Evolutionary conservation across 352 stramenopile species (phyloP).

Genomic region (Phytophthora cryptogea): DNA sequence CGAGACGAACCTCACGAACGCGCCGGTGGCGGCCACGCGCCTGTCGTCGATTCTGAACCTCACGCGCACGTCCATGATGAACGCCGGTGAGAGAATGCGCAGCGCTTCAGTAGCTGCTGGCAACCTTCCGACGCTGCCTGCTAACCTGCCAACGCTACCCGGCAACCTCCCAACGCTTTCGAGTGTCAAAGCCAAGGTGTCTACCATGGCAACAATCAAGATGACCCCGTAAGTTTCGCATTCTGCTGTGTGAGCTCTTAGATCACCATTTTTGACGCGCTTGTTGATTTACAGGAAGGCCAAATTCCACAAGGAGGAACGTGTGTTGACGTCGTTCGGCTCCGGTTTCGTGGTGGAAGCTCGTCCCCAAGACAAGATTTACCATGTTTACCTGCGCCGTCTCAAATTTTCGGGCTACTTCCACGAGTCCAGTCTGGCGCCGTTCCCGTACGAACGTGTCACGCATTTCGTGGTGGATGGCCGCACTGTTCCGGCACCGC

Average conservation of each 20-base stretch:
- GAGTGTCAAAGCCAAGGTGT: conserved; percentile 69
- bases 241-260: neutral
- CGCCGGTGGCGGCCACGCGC: conserved; percentile 35
- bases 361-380: conserved; percentile 69
- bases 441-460: conserved; percentile 85
- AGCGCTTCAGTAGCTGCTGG: conserved; percentile 62
- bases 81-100: conserved; percentile 58
- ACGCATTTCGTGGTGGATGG: conserved; percentile 87
- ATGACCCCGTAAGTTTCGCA: conserved; percentile 55
- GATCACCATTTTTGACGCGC: neutral
- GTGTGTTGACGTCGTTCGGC: conserved; percentile 75
- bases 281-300: conserved; percentile 41
- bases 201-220: conserved; percentile 73
- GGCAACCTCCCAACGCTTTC: conserved; percentile 67
- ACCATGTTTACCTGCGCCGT: conserved; percentile 78
- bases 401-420: conserved; percentile 76
- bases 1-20: conserved; percentile 45
- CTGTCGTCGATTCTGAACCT: conserved; percentile 79
- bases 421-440: conserved; percentile 61
- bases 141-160: conserved; percentile 33
- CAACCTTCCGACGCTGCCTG: conserved; percentile 48
- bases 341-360: conserved; percentile 77
- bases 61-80: conserved; percentile 73
- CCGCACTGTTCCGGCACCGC: conserved; percentile 61
- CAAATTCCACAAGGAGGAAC: conserved; percentile 79